A percentile compares a stretch with the other conserved stretches of the same genome.
These are phyloP conservation scores for Rhododendron ovatum DNA, from an alignment of 148 eudicot species.

Conservation along the genomic window DNA sequence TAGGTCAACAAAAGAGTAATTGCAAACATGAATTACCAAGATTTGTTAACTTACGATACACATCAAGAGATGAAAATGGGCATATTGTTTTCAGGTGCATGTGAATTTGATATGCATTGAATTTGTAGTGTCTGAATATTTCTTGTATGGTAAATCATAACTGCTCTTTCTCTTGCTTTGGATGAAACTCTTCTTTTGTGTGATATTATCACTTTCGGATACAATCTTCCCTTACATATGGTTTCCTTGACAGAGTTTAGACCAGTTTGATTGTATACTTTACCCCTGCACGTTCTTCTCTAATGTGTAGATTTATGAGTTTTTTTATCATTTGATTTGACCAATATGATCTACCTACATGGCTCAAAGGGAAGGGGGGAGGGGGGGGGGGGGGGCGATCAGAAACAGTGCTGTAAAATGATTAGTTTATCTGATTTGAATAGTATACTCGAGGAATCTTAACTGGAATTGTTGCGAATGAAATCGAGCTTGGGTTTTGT, in stretches of 20 bases:
- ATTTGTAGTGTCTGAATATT: neutral
- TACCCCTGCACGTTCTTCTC: neutral
- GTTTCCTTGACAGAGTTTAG: neutral
- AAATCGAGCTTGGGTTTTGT: neutral
- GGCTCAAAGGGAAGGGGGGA: too few relatives aligned
- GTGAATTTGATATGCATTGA: too few relatives aligned
- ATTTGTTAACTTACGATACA: neutral
- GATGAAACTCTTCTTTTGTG: neutral
- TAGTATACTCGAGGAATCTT: neutral
- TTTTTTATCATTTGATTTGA: neutral
- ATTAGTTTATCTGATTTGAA: neutral
- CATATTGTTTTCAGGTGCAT: too few relatives aligned
- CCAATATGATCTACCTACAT: too few relatives aligned
- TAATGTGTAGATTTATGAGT: neutral
- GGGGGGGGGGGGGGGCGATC: too few relatives aligned
- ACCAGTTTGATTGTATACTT: neutral
- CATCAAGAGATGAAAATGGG: too few relatives aligned
- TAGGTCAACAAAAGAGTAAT: too few relatives aligned
- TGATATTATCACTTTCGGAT: too few relatives aligned
- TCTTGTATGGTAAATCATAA: neutral
- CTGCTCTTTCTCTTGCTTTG: neutral
- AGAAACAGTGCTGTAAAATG: too few relatives aligned
- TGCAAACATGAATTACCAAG: neutral
- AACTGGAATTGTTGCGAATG: neutral
- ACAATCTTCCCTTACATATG: too few relatives aligned